Percentiles rank a stretch among this genome's conserved stretches.
Evolutionary conservation across 1,139 yeast species (phyloP).

Genomic region (Yamadazyma blattariae): DNA sequence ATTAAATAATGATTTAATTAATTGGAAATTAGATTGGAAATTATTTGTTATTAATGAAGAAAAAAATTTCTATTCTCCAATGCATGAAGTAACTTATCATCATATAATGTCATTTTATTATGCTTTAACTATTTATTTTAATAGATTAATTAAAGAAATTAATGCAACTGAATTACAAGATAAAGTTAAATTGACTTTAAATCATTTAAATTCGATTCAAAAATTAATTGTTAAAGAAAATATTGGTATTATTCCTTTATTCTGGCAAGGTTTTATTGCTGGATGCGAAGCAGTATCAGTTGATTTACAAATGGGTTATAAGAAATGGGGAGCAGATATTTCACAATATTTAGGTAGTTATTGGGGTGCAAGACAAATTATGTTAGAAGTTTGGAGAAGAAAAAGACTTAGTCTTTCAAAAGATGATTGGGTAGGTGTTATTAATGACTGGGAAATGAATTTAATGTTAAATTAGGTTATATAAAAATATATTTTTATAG

Average conservation of each 20-base stretch:
- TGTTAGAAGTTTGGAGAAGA: constrained; percentile 85
- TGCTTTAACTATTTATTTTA: constrained; percentile 72
- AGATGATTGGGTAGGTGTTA: constrained; percentile 77
- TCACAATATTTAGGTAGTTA: constrained; percentile 77
- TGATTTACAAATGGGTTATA: constrained; percentile 62
- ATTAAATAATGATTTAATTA: constrained; percentile 49
- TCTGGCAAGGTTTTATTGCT: constrained; percentile 90
- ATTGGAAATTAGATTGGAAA: constrained; percentile 72
- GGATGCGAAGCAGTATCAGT: constrained; percentile 75
- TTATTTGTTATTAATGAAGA: constrained; percentile 24
- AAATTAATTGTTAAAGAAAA: constrained; percentile 50
- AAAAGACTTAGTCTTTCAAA: constrained; percentile 55
- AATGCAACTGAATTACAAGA: constrained; percentile 54
- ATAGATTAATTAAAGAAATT: constrained; percentile 58
- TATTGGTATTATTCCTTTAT: constrained; percentile 67
- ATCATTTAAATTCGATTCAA: constrained; percentile 65
- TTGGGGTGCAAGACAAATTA: constrained; percentile 81
- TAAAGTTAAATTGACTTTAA: constrained; percentile 58
- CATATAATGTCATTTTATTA: constrained; percentile 80
- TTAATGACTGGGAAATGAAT: constrained; percentile 82
- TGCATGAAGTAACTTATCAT: constrained; percentile 77
- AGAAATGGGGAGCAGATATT: constrained; percentile 78
- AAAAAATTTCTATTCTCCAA: constrained; percentile 45
- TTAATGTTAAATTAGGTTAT: constrained; percentile 60
- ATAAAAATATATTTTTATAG: no score